These are phyloP conservation scores for Geranium incanum DNA, from an alignment of 441 rosid genomes.

Conservation along the genomic window DNA sequence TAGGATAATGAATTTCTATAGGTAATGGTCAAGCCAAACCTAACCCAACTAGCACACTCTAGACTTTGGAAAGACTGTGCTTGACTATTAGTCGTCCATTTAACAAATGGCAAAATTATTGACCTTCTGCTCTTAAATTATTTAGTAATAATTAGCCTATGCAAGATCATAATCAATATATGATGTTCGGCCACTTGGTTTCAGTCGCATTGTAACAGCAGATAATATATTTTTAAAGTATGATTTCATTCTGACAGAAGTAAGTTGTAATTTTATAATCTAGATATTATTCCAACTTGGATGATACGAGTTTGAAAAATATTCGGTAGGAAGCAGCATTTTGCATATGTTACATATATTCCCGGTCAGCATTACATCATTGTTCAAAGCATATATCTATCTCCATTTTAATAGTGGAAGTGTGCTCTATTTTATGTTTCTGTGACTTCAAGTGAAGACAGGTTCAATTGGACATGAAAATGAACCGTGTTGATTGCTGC, in stretches of 20 bases:
- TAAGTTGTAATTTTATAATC: no score
- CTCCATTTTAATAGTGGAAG: background rate
- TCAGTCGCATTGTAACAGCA: background rate
- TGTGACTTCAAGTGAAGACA: background rate
- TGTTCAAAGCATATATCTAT: background rate
- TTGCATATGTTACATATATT: background rate
- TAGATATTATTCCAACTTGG: background rate
- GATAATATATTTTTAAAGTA: no score
- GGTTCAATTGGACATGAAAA: background rate
- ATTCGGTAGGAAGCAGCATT: background rate
- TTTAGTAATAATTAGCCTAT: background rate
- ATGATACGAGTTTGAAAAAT: background rate
- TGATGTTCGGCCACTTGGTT: background rate
- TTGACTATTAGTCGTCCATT: slow-evolving; percentile 14
- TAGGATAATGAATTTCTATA: background rate
- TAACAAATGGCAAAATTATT: background rate
- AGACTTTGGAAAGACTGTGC: slow-evolving; percentile 25
- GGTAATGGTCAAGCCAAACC: slow-evolving; percentile 25
- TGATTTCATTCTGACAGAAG: no score
- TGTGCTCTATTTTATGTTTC: background rate
- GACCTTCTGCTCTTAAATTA: background rate
- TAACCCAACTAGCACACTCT: slow-evolving; percentile 25
- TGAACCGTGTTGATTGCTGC: background rate
- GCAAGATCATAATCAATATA: background rate
- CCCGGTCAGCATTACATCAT: background rate